Evolutionary conservation across 1,139 yeast species (phyloP), one percentile per base, ranked within the genome.

Genomic region (Lodderomyces orthopsilosis): DNA sequence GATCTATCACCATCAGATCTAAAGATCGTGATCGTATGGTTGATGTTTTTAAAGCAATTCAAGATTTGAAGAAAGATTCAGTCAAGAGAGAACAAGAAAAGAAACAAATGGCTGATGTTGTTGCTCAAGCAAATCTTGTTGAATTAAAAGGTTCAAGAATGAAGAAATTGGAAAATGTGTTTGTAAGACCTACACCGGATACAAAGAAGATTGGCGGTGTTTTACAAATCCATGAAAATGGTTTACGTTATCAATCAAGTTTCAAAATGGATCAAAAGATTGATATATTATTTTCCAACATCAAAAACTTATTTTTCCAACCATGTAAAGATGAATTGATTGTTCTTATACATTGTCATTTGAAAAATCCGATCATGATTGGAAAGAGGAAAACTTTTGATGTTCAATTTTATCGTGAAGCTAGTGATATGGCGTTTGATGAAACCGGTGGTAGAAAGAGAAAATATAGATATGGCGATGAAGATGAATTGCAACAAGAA

Each of bases 401-500:
- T 59, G 88, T 93, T 36, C 98, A 94, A 67, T 90, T 93, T 61
- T 93, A 91, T 68, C 78, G 98, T 53, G 99, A 93, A 65, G 98
- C 98, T 12, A 83, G 95, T 41, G 99, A 93, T 62, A 86, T 91
- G 77, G 85, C 96, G 2, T 90, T 89, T 57, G 99, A 93, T 66
- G 99, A 93, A 66, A 93, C 99, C 30, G 96, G 98, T 48, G 95
- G 95, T 49, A 80, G 95, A 50, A 88, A 90, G 73, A 74, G 87
- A 64, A 84, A 85, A 53, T 88, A 90, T 73, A 73, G 96, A 60
- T 93, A 93, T 59, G 99, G 98, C 43, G 99, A 93, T 62, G 98
- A 93, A 66, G 98, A 93, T 65, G 99, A 93, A 68, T 74, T 94
- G 52, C 98, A 94, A 66, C 98, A 93, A 65, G 99, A 94, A 68